phyloP scores from a whole-genome alignment of 768 basidiomycete species.

The Myochromella boudieri region DNA sequence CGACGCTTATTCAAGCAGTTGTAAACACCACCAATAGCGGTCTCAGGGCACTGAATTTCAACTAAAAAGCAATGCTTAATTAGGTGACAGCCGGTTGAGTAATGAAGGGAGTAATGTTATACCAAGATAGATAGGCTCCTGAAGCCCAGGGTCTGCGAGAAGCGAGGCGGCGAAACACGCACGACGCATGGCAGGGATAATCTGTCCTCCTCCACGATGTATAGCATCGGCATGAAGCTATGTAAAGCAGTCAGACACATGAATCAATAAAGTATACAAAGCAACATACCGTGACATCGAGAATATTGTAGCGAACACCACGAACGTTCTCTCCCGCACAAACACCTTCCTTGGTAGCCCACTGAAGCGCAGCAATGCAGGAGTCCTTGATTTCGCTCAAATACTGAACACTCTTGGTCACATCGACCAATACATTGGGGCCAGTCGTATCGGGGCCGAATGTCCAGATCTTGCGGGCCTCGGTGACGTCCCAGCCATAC shows the following conservation, averaged over 20 bases:
- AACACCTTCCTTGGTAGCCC: slow-evolving; percentile 99
- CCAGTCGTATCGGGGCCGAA: slow-evolving; percentile 99
- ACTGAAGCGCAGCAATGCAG: slow-evolving; percentile 98
- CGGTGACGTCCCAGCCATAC: slow-evolving; percentile 97
- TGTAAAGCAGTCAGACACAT: not conserved
- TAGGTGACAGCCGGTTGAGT: too few relatives aligned
- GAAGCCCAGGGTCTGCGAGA: slow-evolving; percentile 86
- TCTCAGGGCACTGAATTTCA: slow-evolving; percentile 98
- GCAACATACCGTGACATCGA: slow-evolving; percentile 88
- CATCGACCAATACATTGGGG: slow-evolving; percentile 95
- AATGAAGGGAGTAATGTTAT: too few relatives aligned
- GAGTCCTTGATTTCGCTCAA: slow-evolving; percentile 99
- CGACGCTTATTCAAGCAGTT: slow-evolving; percentile 91
- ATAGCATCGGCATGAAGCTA: slow-evolving; percentile 98
- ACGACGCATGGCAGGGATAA: slow-evolving; percentile 97
- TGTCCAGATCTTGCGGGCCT: slow-evolving; percentile 99
- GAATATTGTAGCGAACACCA: slow-evolving; percentile 92
- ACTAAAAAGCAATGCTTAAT: slow-evolving; percentile 54
- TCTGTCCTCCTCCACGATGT: slow-evolving; percentile 98
- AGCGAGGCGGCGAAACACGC: slow-evolving; percentile 95
- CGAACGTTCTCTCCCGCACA: slow-evolving; percentile 98
- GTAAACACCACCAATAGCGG: slow-evolving; percentile 98
- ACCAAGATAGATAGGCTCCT: slow-evolving; percentile 96
- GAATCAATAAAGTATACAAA: not conserved
- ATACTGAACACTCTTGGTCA: slow-evolving; percentile 99